phyloP scores from a whole-genome alignment of 306 rosid genomes.

The Mimosa pudica region DNA sequence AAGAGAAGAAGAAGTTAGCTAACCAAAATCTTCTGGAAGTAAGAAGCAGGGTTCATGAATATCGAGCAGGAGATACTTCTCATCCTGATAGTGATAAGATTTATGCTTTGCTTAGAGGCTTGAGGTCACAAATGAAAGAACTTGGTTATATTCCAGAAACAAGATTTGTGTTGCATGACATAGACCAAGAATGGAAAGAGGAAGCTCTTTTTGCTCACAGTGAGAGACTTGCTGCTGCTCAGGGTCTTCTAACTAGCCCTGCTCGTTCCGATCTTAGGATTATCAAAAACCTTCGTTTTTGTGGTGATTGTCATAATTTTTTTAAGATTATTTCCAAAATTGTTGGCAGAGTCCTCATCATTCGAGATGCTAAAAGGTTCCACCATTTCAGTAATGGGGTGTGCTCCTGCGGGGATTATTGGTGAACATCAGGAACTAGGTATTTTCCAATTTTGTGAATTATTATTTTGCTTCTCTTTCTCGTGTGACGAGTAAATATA shows the following conservation, averaged over 20 bases:
- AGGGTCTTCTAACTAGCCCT: constrained; percentile 71
- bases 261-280: constrained; percentile 69
- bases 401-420: constrained; percentile 57
- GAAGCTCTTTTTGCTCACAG: constrained; percentile 84
- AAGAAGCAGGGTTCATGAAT: constrained; percentile 79
- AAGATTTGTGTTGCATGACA: constrained; percentile 82
- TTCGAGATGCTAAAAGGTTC: constrained; percentile 52
- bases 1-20: constrained; percentile 56
- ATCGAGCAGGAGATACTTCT: constrained; percentile 85
- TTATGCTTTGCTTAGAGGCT: constrained; percentile 64
- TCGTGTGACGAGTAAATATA: constrained; percentile 8
- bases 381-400: constrained; percentile 51
- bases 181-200: constrained; percentile 82
- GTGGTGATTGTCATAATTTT: constrained; percentile 55
- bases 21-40: constrained; percentile 65
- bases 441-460: constrained; percentile 7
- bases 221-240: constrained; percentile 81
- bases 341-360: constrained; percentile 51
- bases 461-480: constrained; percentile 17
- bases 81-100: constrained; percentile 69
- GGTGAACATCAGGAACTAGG: constrained; percentile 43
- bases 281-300: constrained; percentile 80
- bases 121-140: constrained; percentile 82
- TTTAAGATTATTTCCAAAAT: constrained; percentile 53
- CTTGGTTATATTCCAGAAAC: constrained; percentile 81